phyloP scores from a whole-genome alignment of 2,329 filamentous ascomycete species.

The Lecanosticta acicola region DNA sequence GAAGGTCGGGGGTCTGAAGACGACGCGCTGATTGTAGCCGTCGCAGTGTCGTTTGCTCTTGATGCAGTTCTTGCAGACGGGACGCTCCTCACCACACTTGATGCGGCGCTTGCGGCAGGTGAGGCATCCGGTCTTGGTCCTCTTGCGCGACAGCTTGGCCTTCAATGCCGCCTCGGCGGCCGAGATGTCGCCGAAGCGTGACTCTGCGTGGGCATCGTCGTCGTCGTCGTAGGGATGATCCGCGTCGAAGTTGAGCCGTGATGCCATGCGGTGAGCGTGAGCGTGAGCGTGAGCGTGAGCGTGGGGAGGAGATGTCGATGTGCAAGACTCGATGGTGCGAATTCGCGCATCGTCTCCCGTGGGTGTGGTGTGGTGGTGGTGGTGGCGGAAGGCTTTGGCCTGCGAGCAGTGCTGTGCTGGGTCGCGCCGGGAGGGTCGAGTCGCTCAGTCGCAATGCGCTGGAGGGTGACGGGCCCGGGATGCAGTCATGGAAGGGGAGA shows the following conservation, averaged over 20 bases:
- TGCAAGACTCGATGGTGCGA: background rate
- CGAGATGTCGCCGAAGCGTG: conserved; percentile 19
- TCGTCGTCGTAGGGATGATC: background rate
- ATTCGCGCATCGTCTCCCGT: background rate
- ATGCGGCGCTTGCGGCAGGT: conserved; percentile 93
- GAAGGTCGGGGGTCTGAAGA: conserved; percentile 70
- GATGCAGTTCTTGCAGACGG: conserved; percentile 76
- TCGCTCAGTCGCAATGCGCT: background rate
- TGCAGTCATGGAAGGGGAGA: background rate
- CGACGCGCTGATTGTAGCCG: conserved; percentile 73
- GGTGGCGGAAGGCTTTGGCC: background rate
- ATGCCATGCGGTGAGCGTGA: background rate
- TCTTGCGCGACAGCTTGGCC: conserved; percentile 43
- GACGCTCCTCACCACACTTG: conserved; percentile 89
- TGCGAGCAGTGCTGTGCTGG: background rate
- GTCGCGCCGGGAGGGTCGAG: background rate
- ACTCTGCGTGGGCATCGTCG: background rate
- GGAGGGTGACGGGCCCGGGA: background rate
- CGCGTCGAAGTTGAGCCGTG: background rate
- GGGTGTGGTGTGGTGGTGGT: background rate
- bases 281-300: too few relatives aligned
- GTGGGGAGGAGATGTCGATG: background rate
- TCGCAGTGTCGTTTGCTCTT: conserved; percentile 81
- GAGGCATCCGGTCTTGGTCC: conserved; percentile 88
- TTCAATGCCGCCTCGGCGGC: conserved; percentile 27